phyloP scores from a whole-genome alignment of 73 alveolate species.

The Paramecium sonneborni region DNA sequence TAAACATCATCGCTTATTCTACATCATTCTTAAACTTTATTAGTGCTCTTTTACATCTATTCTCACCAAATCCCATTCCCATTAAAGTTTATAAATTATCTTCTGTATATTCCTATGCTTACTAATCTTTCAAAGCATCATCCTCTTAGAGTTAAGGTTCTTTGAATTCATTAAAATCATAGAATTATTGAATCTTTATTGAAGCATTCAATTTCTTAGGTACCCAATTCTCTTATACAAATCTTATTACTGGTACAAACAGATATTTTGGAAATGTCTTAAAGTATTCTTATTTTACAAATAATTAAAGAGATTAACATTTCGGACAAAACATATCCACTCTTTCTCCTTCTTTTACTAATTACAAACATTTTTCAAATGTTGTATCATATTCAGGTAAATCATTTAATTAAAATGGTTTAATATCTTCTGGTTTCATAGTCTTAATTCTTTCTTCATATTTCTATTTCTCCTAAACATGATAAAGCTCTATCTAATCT shows the following conservation, averaged over 20 bases:
- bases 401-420: constrained; percentile 79
- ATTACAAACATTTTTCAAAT: constrained; percentile 79
- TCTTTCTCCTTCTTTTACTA: constrained; percentile 84
- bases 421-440: constrained; percentile 74
- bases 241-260: constrained; percentile 88
- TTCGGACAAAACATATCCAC: constrained; percentile 88
- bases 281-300: constrained; percentile 80
- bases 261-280: constrained; percentile 87
- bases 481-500: constrained; percentile 19
- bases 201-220: constrained; percentile 95
- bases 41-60: constrained; percentile 94
- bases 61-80: constrained; percentile 94
- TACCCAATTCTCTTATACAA: constrained; percentile 96
- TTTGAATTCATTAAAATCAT: constrained; percentile 76
- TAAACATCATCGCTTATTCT: constrained; percentile 89
- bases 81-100: constrained; percentile 78
- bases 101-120: constrained; percentile 78
- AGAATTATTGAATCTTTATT: constrained; percentile 78
- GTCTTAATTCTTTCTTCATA: constrained; percentile 71
- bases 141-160: constrained; percentile 70
- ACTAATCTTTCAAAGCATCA: constrained; percentile 76
- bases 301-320: constrained; percentile 81
- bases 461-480: constrained; percentile 67
- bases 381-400: constrained; percentile 73
- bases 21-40: constrained; percentile 80